Percentiles rank a stretch among this genome's conserved stretches.
phyloP scores from a whole-genome alignment of 2,329 filamentous ascomycete genomes.

The Fusarium newnesense region DNA sequence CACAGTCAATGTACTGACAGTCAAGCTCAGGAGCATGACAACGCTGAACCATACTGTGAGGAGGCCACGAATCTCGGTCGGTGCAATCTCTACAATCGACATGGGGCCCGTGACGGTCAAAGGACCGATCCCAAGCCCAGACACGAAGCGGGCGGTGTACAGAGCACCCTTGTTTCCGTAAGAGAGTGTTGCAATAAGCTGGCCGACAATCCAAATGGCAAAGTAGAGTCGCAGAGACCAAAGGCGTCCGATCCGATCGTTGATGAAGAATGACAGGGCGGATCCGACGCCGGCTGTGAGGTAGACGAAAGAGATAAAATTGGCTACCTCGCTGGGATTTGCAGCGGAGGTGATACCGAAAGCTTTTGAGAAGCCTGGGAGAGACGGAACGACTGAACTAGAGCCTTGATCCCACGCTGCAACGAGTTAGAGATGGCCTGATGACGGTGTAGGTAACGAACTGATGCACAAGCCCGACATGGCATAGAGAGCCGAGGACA shows the following conservation, averaged over 20 bases:
- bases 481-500: slow-evolving; percentile 20
- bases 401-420: slow-evolving; percentile 33
- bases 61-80: slow-evolving; percentile 52
- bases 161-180: slow-evolving; percentile 44
- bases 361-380: slow-evolving; percentile 23
- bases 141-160: slow-evolving; percentile 51
- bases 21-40: slow-evolving; percentile 49
- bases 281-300: slow-evolving; percentile 34
- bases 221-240: slow-evolving; percentile 54
- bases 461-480: slow-evolving; percentile 31
- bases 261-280: slow-evolving; percentile 17
- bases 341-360: slow-evolving; percentile 25
- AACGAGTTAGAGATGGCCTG: fast-evolving
- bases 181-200: slow-evolving; percentile 47
- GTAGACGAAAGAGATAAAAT: slow-evolving; percentile 33
- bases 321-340: slow-evolving; percentile 22
- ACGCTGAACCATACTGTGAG: slow-evolving; percentile 52
- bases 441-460: not conserved
- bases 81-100: slow-evolving; percentile 53
- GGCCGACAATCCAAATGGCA: slow-evolving; percentile 47
- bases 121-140: slow-evolving; percentile 52
- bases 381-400: slow-evolving; percentile 29
- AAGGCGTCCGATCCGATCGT: slow-evolving; percentile 50
- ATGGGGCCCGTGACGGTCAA: slow-evolving; percentile 52
- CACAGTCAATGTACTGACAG: slow-evolving; percentile 47